Base-by-base conservation (phyloP, 2,329 filamentous ascomycete species). In the Lasiodiplodia hormozganensis region DNA sequence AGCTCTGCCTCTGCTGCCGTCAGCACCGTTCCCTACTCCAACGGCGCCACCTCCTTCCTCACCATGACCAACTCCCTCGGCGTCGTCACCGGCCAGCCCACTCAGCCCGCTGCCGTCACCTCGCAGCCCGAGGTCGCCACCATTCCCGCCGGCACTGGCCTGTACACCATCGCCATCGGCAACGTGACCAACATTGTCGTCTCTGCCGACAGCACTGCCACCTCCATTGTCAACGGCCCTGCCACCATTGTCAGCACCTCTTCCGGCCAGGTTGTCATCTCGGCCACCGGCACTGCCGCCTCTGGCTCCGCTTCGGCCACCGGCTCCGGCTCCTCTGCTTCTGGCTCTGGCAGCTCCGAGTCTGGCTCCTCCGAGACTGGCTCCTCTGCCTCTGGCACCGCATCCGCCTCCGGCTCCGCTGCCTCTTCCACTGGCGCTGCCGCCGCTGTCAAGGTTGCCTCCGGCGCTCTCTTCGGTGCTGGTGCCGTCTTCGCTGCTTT, bases 101-200 rank as follows among this genome's bases (percentile, higher is more conserved):
- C 40, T 4, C 73, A 75, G 72, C 77, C 78, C 25, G 62, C 70
- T n/a, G 71, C 60, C n/a, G 64, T 60, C 47, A 71, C 70, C 47
- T 69, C 70, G 23, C 71, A 75, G 53, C 72, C 73, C 52, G n/a
- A 68, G 23, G 70, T 72, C 25, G 75, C 74, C 64, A 72, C 74
- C 71, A 78, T 80, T 66, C 78, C 78, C 2, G 78, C 77, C 10
- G 74, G 73, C 70, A 62, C 76, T 16, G 78, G 78, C 69, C 68
- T 79, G 70, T 69, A 76, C 72, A 80, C 78, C 68, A 72, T 79
- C 65, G 65, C 73, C 64, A 70, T 78, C 49, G 70, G 71, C 31
- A 73, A 73, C 60, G 70, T 71, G 52, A 71, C 72, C 70, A 74
- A 74, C 51, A 62, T 78, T 36, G 73, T 76, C 56, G 76, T 80